These are phyloP conservation scores for Eimeria acervulina DNA, from an alignment of 169 alveolate genomes.

Conservation along the genomic window DNA sequence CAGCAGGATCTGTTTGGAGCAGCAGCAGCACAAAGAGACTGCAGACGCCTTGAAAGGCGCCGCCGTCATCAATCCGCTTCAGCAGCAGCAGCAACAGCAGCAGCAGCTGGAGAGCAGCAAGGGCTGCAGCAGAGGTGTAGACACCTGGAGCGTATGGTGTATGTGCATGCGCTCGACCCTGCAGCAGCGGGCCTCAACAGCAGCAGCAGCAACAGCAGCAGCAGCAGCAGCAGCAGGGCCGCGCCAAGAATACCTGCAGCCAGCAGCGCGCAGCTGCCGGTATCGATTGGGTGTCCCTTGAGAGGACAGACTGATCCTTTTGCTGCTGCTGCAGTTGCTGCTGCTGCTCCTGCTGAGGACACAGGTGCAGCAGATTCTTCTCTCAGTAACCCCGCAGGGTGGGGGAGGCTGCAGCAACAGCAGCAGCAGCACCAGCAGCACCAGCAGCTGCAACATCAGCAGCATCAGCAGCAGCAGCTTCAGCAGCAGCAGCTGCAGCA, in stretches of 20 bases:
- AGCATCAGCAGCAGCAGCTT: not conserved
- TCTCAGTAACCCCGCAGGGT: too few species aligned
- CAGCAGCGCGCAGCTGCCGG: conserved; percentile 65
- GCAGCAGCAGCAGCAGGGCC: conserved; percentile 22
- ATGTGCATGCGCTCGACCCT: not conserved
- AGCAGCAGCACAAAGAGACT: not conserved
- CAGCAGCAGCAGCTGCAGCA: not conserved
- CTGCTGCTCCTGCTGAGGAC: conserved; percentile 4
- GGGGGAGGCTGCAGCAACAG: too few species aligned
- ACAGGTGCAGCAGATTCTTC: not conserved
- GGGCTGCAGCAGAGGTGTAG: conserved; percentile 2
- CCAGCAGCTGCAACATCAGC: too few species aligned
- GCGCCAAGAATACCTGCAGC: not conserved
- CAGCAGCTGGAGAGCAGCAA: not conserved
- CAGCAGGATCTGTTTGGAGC: conserved; percentile 1
- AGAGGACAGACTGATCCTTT: not conserved
- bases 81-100: conserved; percentile 5
- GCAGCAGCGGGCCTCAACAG: conserved; percentile 38
- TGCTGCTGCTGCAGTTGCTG: conserved; percentile 12
- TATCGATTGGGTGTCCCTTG: not conserved
- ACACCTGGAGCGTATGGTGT: conserved; percentile 10
- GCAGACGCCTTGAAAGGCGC: conserved; percentile 30
- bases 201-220: conserved; percentile 48
- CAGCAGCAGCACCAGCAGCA: too few species aligned
- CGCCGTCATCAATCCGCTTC: not conserved